Percentiles rank a stretch among this genome's conserved stretches.
Evolutionary conservation across 1,284 basidiomycete species (phyloP).

Genomic region (Cystobasidiaceae sp.): DNA sequence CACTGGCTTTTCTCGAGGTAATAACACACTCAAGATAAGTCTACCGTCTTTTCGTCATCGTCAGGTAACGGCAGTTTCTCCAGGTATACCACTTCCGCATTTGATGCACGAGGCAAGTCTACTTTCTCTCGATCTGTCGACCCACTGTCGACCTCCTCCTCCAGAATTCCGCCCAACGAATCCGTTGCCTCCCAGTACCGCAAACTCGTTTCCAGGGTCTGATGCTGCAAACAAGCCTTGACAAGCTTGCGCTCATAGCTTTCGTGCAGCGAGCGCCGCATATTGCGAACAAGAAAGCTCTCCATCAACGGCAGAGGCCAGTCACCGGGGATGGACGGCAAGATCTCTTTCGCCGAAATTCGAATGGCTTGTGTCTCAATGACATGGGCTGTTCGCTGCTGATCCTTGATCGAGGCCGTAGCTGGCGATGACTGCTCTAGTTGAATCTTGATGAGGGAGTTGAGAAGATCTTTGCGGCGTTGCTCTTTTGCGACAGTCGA

Average conservation of each 20-base stretch:
- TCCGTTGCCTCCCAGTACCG: slow-evolving; percentile 7
- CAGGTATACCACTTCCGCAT: neutral
- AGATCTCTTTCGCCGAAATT: slow-evolving; percentile 13
- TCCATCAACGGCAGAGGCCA: slow-evolving; percentile 28
- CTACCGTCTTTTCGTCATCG: slow-evolving; percentile 16
- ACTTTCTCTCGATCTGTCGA: neutral
- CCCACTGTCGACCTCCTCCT: slow-evolving; percentile 11
- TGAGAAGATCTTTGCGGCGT: slow-evolving; percentile 8
- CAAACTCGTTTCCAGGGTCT: slow-evolving; percentile 13
- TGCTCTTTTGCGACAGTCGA: neutral
- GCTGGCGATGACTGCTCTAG: neutral
- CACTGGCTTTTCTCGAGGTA: neutral
- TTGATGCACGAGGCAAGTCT: neutral
- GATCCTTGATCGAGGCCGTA: neutral
- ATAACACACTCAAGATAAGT: neutral
- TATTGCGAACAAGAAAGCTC: slow-evolving; percentile 8
- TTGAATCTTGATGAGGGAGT: slow-evolving; percentile 27
- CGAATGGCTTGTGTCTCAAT: slow-evolving; percentile 28
- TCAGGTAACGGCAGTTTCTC: neutral
- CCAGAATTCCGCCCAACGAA: slow-evolving; percentile 3
- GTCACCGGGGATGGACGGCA: slow-evolving; percentile 14
- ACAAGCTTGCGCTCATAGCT: slow-evolving; percentile 19
- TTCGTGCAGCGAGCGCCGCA: slow-evolving; percentile 12
- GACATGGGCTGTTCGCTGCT: slow-evolving; percentile 18
- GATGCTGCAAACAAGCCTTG: slow-evolving; percentile 20